phyloP scores from a whole-genome alignment of 306 rosid species.

The Cucurbita maxima region DNA sequence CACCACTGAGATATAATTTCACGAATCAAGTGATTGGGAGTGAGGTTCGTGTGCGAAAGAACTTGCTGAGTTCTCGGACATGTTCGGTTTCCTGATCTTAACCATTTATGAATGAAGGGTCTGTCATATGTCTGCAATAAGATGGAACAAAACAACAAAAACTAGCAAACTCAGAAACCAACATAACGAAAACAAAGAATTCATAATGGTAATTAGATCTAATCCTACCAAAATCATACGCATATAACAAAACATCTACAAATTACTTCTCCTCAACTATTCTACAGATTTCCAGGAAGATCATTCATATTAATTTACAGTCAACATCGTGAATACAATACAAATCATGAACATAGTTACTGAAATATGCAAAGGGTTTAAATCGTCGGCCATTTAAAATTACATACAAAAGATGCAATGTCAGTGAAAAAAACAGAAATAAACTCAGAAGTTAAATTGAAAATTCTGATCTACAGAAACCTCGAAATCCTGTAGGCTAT shows the following conservation, averaged over 20 bases:
- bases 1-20: conserved; percentile 66
- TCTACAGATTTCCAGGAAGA: not conserved
- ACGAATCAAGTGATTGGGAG: conserved; percentile 61
- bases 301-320: not conserved
- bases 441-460: not conserved
- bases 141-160: not conserved
- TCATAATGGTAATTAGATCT: not conserved
- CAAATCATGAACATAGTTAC: not conserved
- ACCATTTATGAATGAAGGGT: conserved; percentile 58
- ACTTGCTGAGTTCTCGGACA: conserved; percentile 76
- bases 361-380: not conserved
- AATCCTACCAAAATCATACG: not conserved
- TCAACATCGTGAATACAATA: not conserved
- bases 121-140: conserved; percentile 71
- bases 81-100: conserved; percentile 61
- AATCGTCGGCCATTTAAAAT: not conserved
- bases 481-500: too few relatives aligned
- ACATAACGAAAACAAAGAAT: not conserved
- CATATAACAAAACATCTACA: not conserved
- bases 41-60: conserved; percentile 62
- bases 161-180: not conserved
- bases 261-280: not conserved
- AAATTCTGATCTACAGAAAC: not conserved
- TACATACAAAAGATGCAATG: not conserved
- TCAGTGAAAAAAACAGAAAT: not conserved